Conservation (phyloP, 2,329 filamentous ascomycete species). For the Chrysoporthe deuterocubensis region DNA sequence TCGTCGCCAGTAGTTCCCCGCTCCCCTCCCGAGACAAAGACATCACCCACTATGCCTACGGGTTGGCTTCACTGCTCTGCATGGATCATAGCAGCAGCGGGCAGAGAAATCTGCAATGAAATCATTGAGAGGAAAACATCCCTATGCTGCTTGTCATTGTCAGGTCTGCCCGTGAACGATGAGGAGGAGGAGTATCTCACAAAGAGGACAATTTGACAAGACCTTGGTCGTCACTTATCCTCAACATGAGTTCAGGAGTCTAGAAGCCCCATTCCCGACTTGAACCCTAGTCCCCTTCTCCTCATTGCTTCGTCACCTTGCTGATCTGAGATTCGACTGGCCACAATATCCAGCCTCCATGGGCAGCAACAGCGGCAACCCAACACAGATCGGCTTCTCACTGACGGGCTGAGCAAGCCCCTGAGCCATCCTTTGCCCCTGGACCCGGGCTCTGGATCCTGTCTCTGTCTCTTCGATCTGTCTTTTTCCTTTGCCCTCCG, state of each 20-base stretch:
- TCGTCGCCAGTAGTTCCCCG: conserved; percentile 45
- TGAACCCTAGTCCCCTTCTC: conserved; percentile 22
- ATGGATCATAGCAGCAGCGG: conserved; percentile 29
- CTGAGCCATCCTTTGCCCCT: conserved; percentile 4
- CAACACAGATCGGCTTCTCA: conserved; percentile 11
- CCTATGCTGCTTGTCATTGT: conserved; percentile 32
- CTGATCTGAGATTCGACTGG: conserved; percentile 20
- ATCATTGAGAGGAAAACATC: conserved; percentile 31
- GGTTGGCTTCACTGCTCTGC: conserved; percentile 25
- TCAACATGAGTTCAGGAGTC: conserved; percentile 22
- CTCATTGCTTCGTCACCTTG: conserved; percentile 20
- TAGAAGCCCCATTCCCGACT: conserved; percentile 20
- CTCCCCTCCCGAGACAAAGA: conserved; percentile 48
- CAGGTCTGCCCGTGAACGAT: conserved; percentile 25
- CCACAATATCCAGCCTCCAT: conserved; percentile 17
- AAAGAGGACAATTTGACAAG: conserved; percentile 40
- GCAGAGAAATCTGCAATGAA: conserved; percentile 29
- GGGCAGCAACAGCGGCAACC: conserved; percentile 20
- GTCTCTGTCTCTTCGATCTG: background rate
- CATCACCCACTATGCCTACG: conserved; percentile 16
- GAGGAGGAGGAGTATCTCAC: conserved; percentile 31
- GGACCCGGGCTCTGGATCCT: conserved; percentile 4
- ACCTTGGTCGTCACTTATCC: conserved; percentile 30
- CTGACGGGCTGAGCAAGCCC: background rate
- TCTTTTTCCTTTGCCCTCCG: background rate